Evolutionary conservation across 257 asterid species (phyloP), one percentile per base, ranked within the genome.

Genomic region (Anisodus tanguticus): DNA sequence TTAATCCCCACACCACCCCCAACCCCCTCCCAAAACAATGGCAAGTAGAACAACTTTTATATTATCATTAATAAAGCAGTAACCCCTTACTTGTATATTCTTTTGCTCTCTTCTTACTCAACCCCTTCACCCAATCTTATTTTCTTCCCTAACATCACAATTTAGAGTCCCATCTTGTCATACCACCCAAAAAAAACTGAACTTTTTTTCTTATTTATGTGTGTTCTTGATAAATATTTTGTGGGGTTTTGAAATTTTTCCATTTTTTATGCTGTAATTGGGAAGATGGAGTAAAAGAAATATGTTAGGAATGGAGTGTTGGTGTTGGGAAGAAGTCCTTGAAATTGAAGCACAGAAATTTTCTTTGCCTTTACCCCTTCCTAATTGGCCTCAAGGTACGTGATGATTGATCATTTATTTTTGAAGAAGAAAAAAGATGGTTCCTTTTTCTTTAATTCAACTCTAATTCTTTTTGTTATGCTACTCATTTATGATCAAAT

Each of bases 381-480:
- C 96, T 6, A 88, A 89, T 59, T 94, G 97, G 97, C 93, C 97
- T 47, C 88, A 88, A 93, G 98, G 98, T 93, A 82, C 35, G 4
- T 71, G 19, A 74, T 22, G 80, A 74, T 49, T 47, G 22, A 49
- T 74, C 60, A 74, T 55, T 49, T 49, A 16, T 19, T 74, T 12
- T 26, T 51, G 58, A 22, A 76, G 39, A 26, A 74, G 60, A 74
- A 51, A 49, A 74, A 19, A 19, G 16, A 47, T 47, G 43, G 19
- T 47, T 49, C n/a, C 17, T 19, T 43, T 22, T 11, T 10, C 62
- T 74, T 11, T 49, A 22, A 51, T 22, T 47, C 35, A 19, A 74
- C 62, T 26, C 45, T 26, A 22, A 17, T 22, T 74, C 22, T 74
- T 15, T 76, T 12, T 76, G 47, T 76, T 26, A 13, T 51, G n/a